phyloP scores from a whole-genome alignment of 371 early-diverging fungal genomes.

The Nosema bombycis region DNA sequence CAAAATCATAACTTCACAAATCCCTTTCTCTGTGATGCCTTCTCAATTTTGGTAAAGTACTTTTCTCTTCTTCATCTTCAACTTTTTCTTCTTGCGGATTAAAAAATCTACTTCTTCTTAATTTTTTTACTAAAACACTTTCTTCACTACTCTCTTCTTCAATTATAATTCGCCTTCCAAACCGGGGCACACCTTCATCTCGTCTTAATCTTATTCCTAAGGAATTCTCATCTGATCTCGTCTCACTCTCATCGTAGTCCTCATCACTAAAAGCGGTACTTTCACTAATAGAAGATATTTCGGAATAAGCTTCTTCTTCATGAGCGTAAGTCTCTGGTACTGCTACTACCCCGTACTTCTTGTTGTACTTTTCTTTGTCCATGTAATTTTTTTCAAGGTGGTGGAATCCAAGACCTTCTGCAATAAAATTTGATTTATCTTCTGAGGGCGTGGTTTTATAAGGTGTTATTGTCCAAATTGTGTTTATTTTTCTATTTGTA shows the following conservation, averaged over 20 bases:
- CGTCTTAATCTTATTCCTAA: neutral
- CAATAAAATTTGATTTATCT: constrained; percentile 15
- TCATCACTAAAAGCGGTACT: neutral
- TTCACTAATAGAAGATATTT: neutral
- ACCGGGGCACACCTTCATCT: neutral
- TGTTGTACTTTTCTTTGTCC: constrained; percentile 24
- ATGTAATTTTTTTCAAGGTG: constrained; percentile 17
- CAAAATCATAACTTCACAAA: too few relatives aligned
- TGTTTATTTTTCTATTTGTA: constrained; percentile 29
- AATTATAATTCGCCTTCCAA: neutral
- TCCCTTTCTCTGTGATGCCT: too few relatives aligned
- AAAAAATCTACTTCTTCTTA: neutral
- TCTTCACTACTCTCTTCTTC: neutral
- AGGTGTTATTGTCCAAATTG: constrained; percentile 19
- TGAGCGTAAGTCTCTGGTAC: neutral
- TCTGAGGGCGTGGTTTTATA: neutral
- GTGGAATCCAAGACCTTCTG: constrained; percentile 25
- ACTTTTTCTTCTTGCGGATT: neutral
- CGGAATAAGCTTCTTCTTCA: constrained; percentile 18
- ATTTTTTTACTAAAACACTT: neutral
- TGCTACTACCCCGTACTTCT: constrained; percentile 9
- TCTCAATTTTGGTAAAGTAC: too few relatives aligned
- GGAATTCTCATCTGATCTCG: neutral
- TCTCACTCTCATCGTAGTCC: neutral
- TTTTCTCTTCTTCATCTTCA: neutral